A percentile compares a stretch with the other conserved stretches of the same genome.
These are phyloP conservation scores for Sclerotinia sclerotiorum DNA, from an alignment of 2,329 filamentous ascomycete species.

Conservation along the genomic window DNA sequence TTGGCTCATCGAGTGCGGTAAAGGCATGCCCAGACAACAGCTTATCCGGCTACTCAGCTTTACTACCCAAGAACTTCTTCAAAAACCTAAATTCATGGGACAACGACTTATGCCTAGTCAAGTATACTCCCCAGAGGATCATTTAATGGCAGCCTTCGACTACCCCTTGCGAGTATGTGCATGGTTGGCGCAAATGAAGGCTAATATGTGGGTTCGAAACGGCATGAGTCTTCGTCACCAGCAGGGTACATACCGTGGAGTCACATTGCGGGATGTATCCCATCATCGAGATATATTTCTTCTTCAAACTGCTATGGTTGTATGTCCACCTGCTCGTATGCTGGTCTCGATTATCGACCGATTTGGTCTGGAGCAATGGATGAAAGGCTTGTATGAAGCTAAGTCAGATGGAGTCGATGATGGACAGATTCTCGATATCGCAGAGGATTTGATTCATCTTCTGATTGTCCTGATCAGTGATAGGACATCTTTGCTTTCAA, in stretches of 20 bases:
- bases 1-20: constrained; percentile 90
- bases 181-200: constrained; percentile 97
- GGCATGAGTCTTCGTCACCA: constrained; percentile 95
- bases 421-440: constrained; percentile 82
- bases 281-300: constrained; percentile 95
- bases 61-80: constrained; percentile 66
- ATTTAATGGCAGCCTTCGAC: constrained; percentile 85
- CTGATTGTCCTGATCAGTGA: constrained; percentile 90
- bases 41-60: constrained; percentile 71
- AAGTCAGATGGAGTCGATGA: constrained; percentile 79
- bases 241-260: constrained; percentile 87
- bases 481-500: constrained; percentile 72
- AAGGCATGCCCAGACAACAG: constrained; percentile 66
- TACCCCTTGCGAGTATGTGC: constrained; percentile 90
- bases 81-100: constrained; percentile 63
- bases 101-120: constrained; percentile 54
- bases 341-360: constrained; percentile 88
- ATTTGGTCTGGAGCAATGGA: constrained; percentile 85
- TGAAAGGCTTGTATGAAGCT: constrained; percentile 75
- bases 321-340: constrained; percentile 79
- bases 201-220: constrained; percentile 97
- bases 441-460: constrained; percentile 93
- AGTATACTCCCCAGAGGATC: constrained; percentile 67
- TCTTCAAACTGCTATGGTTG: constrained; percentile 83
- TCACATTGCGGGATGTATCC: constrained; percentile 84